These are phyloP conservation scores for Ceriops decandra DNA, from an alignment of 345 rosid species.

Conservation along the genomic window DNA sequence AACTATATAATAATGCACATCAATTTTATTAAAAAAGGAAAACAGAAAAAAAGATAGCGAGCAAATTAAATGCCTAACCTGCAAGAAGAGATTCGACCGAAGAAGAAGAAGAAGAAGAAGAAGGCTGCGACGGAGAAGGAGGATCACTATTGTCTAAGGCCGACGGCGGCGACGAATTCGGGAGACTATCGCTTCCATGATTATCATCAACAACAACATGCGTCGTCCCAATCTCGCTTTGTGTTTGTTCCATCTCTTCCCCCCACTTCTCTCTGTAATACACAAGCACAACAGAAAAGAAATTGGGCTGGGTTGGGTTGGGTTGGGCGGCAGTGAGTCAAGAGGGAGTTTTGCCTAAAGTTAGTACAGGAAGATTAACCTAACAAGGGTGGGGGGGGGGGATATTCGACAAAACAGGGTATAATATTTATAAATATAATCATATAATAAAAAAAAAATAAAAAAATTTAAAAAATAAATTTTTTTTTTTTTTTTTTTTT, in stretches of 20 bases:
- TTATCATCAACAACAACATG: neutral
- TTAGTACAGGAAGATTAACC: no score
- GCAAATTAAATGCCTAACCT: conserved; percentile 34
- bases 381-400: no score
- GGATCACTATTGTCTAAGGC: conserved; percentile 18
- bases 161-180: neutral
- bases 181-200: conserved; percentile 14
- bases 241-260: conserved; percentile 58
- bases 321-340: neutral
- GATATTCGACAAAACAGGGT: no score
- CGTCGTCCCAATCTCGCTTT: conserved; percentile 24
- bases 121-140: neutral
- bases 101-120: conserved; percentile 10
- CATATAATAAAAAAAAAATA: no score
- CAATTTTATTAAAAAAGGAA: no score
- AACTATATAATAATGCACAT: no score
- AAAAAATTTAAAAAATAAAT: no score
- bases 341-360: no score
- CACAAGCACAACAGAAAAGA: neutral
- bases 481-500: no score
- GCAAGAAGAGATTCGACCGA: conserved; percentile 54
- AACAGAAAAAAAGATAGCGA: neutral
- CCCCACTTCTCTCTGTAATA: no score
- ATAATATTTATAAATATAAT: no score
- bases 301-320: neutral